Percentiles rank a stretch among this genome's conserved stretches.
Conservation (phyloP, 257 asterid species). For the Solanum dulcamara region DNA sequence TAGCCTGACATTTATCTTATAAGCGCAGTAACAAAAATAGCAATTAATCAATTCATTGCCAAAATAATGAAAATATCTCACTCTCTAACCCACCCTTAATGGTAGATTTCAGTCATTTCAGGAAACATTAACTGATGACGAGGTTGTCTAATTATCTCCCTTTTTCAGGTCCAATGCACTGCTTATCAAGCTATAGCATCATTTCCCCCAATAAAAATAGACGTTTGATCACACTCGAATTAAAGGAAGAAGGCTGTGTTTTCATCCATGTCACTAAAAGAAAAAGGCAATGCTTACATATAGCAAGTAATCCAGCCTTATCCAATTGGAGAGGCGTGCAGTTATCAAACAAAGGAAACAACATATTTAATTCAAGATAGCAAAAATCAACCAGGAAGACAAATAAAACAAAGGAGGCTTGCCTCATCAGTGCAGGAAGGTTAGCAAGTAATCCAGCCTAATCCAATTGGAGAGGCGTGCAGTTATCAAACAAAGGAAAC, state of each 20-base stretch:
- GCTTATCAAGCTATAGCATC: background rate
- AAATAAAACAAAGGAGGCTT: background rate
- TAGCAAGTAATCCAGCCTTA: background rate
- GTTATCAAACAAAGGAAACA: background rate
- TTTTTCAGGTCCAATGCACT: background rate
- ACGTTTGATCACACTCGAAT: background rate
- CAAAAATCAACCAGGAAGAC: background rate
- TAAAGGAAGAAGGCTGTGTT: background rate
- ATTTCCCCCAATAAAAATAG: background rate
- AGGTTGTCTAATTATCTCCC: background rate
- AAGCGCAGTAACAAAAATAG: background rate
- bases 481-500: background rate
- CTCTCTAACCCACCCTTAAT: background rate
- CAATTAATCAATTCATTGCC: background rate
- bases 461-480: background rate
- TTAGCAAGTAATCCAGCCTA: background rate
- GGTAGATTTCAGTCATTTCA: background rate
- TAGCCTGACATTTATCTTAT: background rate
- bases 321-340: background rate
- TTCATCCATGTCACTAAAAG: background rate
- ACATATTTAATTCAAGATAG: background rate
- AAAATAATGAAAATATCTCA: background rate
- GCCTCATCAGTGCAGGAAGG: too few species aligned
- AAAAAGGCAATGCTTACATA: background rate
- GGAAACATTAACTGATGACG: background rate